phyloP scores from a whole-genome alignment of 163 green algal genomes.

The Chlamydomonas reinhardtii region DNA sequence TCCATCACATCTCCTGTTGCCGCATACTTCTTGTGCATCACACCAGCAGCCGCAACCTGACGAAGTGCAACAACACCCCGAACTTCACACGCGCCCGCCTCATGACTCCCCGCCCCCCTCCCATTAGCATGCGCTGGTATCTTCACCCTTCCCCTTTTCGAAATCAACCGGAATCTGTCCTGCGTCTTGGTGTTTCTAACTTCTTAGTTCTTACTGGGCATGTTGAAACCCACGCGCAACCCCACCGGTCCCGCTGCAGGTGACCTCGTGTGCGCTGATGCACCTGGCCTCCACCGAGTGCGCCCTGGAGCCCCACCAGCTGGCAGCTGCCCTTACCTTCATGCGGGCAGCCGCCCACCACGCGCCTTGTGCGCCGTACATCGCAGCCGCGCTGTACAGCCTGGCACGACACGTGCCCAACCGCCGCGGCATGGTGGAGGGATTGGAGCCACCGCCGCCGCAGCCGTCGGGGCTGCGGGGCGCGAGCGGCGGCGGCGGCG shows the following conservation, averaged over 20 bases:
- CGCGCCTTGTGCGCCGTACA: constrained; percentile 13
- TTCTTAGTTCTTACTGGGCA: too few species aligned
- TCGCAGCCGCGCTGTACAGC: constrained; percentile 36
- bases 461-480: background rate
- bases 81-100: too few species aligned
- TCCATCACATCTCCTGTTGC: too few species aligned
- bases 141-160: too few species aligned
- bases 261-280: constrained; percentile 16
- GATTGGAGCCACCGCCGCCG: background rate
- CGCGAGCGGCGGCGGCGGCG: background rate
- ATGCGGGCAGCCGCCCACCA: constrained; percentile 33
- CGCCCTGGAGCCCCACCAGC: constrained; percentile 1
- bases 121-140: too few species aligned
- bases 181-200: too few species aligned
- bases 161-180: too few species aligned
- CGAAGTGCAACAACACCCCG: too few species aligned
- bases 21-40: too few species aligned
- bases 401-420: constrained; percentile 36
- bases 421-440: constrained; percentile 41
- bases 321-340: constrained; percentile 23
- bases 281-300: constrained; percentile 17
- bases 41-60: too few species aligned
- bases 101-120: too few species aligned
- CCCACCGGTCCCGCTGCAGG: background rate
- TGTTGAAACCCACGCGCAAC: too few species aligned